These are phyloP conservation scores for Rasamsonia emersonii DNA, from an alignment of 2,329 filamentous ascomycete species.

Conservation along the genomic window DNA sequence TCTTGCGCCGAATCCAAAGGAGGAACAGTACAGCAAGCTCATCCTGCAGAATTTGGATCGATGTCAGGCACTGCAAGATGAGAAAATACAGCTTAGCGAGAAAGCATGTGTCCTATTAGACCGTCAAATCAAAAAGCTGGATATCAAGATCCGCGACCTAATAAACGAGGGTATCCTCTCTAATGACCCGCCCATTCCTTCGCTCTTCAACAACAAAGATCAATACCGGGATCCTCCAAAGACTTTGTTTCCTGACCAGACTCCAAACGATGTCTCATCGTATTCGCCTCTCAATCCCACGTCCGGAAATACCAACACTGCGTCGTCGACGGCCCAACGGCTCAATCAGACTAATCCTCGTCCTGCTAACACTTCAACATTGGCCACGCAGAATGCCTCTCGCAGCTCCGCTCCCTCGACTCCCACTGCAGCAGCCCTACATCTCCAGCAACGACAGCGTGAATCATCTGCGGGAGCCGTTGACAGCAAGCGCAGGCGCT, in stretches of 20 bases:
- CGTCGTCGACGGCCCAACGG: conserved; percentile 44
- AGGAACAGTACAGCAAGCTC: conserved; percentile 51
- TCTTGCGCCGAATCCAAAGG: conserved; percentile 54
- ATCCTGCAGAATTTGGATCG: conserved; percentile 51
- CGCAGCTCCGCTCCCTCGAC: conserved; percentile 39
- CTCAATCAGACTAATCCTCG: conserved; percentile 32
- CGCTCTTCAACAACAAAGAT: conserved; percentile 44
- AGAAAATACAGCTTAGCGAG: conserved; percentile 53
- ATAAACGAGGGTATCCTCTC: conserved; percentile 51
- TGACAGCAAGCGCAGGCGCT: conserved; percentile 51
- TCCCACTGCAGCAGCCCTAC: conserved; percentile 29
- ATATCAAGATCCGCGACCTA: conserved; percentile 53
- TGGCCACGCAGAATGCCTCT: conserved; percentile 27
- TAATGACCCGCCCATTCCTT: conserved; percentile 51
- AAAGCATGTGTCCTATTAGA: conserved; percentile 53
- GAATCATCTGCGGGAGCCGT: conserved; percentile 47
- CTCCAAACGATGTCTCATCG: conserved; percentile 32
- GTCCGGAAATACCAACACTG: conserved; percentile 46
- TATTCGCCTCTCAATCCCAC: conserved; percentile 45
- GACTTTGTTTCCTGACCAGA: conserved; percentile 41
- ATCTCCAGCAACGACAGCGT: conserved; percentile 41
- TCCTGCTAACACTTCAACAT: conserved; percentile 28
- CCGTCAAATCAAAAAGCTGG: conserved; percentile 54
- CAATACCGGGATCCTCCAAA: conserved; percentile 38
- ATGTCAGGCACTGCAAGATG: conserved; percentile 50